Percentiles rank a stretch among this genome's conserved stretches.
These are phyloP conservation scores for Tritrichomonas foetus DNA, from an alignment of 208 protist species.

Conservation along the genomic window DNA sequence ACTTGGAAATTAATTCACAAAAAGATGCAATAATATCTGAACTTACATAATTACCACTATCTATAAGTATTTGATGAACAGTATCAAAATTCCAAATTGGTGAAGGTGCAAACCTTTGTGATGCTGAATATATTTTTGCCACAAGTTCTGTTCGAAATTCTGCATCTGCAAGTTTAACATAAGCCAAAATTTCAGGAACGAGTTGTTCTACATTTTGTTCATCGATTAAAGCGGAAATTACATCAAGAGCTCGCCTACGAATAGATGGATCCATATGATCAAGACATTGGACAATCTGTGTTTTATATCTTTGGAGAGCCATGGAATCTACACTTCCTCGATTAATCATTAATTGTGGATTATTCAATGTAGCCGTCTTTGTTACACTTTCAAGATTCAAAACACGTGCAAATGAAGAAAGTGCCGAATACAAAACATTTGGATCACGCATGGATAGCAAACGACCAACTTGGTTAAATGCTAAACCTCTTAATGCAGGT, in stretches of 20 bases:
- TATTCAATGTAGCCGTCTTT: neutral
- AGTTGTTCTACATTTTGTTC: neutral
- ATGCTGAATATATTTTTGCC: neutral
- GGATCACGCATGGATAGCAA: neutral
- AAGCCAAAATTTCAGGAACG: constrained; percentile 17
- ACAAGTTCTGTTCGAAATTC: constrained; percentile 16
- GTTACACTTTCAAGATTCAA: neutral
- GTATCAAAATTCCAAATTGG: constrained; percentile 14
- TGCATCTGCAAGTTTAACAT: neutral
- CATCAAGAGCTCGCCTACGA: constrained; percentile 1
- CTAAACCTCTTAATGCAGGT: neutral
- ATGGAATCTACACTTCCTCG: neutral
- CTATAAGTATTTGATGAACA: neutral
- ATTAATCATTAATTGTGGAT: neutral
- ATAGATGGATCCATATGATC: constrained; percentile 9
- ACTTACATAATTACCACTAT: neutral
- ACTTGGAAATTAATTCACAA: neutral
- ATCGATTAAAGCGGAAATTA: constrained; percentile 28
- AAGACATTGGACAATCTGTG: neutral
- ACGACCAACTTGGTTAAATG: constrained; percentile 29
- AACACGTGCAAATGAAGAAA: neutral
- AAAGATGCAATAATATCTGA: neutral
- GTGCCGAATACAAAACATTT: neutral
- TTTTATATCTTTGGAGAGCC: neutral
- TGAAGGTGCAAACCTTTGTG: neutral